Conservation (phyloP, 352 stramenopile genomes). For the Phytophthora colocasiae region DNA sequence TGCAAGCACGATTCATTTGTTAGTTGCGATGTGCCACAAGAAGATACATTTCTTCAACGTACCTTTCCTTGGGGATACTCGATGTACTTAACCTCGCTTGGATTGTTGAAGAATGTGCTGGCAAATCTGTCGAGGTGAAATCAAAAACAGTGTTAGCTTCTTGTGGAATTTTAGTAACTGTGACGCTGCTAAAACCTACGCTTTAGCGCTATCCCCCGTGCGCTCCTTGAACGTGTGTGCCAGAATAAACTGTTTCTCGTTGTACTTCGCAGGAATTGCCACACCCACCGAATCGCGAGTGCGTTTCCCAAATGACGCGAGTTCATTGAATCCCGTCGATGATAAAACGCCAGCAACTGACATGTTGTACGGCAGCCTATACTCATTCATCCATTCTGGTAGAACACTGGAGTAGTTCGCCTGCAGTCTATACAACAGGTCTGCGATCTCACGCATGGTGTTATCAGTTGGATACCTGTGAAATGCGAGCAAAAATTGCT, state of each 20-base stretch:
- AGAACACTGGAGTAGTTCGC: slow-evolving; percentile 45
- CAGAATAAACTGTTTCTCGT: slow-evolving; percentile 46
- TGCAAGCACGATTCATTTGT: neutral
- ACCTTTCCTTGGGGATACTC: slow-evolving; percentile 61
- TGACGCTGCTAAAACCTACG: slow-evolving; percentile 38
- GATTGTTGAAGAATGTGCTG: slow-evolving; percentile 65
- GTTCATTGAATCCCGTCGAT: slow-evolving; percentile 41
- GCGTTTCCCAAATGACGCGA: slow-evolving; percentile 49
- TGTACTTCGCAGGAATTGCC: slow-evolving; percentile 30
- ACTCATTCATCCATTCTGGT: slow-evolving; percentile 60
- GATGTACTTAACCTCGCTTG: slow-evolving; percentile 55
- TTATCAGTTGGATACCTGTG: slow-evolving; percentile 59
- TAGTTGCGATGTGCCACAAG: neutral
- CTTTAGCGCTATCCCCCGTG: slow-evolving; percentile 63
- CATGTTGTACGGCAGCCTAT: slow-evolving; percentile 68
- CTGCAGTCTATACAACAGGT: slow-evolving; percentile 51
- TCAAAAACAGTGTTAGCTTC: neutral
- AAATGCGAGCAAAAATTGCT: neutral
- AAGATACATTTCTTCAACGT: neutral
- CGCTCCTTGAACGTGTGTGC: slow-evolving; percentile 68
- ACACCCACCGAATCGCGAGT: slow-evolving; percentile 28
- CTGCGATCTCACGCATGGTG: slow-evolving; percentile 55
- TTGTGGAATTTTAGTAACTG: neutral
- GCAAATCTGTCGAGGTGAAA: slow-evolving; percentile 50
- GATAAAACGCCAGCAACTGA: slow-evolving; percentile 50